A percentile compares a stretch with the other conserved stretches of the same genome.
phyloP scores from a whole-genome alignment of 306 rosid genomes.

The Sphenostylis stenocarpa region DNA sequence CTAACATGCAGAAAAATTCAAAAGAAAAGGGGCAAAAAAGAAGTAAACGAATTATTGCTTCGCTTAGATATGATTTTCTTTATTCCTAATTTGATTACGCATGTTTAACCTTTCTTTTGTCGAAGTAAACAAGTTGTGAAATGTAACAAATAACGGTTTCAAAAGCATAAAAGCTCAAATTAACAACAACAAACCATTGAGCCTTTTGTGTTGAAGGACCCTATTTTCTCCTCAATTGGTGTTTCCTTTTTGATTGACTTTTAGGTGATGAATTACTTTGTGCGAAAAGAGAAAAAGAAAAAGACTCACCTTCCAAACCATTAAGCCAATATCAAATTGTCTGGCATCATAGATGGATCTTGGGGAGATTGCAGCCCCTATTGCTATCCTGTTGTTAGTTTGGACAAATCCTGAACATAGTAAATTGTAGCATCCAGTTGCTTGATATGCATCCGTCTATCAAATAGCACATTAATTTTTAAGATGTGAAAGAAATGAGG shows the following conservation, averaged over 20 bases:
- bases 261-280: background rate
- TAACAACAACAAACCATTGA: conserved; percentile 19
- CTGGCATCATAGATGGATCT: conserved; percentile 74
- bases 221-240: conserved; percentile 31
- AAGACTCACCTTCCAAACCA: conserved; percentile 91
- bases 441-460: conserved; percentile 96
- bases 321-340: conserved; percentile 94
- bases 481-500: background rate
- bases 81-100: conserved; percentile 10
- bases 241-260: conserved; percentile 15
- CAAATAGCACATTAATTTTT: background rate
- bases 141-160: conserved; percentile 29
- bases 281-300: background rate
- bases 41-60: conserved; percentile 39
- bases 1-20: conserved; percentile 30
- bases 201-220: conserved; percentile 3
- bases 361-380: conserved; percentile 97
- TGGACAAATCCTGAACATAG: conserved; percentile 96
- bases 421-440: conserved; percentile 97
- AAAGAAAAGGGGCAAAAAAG: conserved; percentile 16
- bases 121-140: conserved; percentile 9
- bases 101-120: conserved; percentile 22
- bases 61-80: conserved; percentile 22
- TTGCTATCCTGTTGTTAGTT: conserved; percentile 90
- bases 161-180: conserved; percentile 23